A percentile compares a stretch with the other conserved stretches of the same genome.
These are phyloP conservation scores for Penicillium freii DNA, from an alignment of 2,329 filamentous ascomycete genomes.

Conservation along the genomic window DNA sequence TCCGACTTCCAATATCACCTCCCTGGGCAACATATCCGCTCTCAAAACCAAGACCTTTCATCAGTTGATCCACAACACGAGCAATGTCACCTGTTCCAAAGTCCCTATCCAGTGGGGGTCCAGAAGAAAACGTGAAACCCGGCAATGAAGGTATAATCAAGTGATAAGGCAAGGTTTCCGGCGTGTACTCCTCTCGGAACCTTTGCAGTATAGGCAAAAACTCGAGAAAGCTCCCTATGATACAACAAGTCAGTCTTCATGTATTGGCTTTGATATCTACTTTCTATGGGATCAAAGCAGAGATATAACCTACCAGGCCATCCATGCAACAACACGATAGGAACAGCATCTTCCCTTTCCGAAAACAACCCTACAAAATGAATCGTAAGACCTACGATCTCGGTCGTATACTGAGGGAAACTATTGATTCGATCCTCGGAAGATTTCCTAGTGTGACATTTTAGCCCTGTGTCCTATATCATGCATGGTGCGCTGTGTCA, in stretches of 20 bases:
- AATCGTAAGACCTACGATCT: conserved; percentile 44
- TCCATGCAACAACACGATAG: conserved; percentile 46
- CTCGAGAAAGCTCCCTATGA: conserved; percentile 33
- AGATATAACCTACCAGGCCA: conserved; percentile 30
- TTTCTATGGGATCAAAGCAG: background rate
- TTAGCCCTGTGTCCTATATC: conserved; percentile 3
- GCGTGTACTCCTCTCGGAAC: conserved; percentile 28
- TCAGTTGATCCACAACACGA: conserved; percentile 29
- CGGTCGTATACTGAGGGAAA: conserved; percentile 51
- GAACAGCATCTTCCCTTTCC: conserved; percentile 46
- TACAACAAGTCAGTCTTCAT: background rate
- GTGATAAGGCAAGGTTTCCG: conserved; percentile 30
- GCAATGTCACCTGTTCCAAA: conserved; percentile 27
- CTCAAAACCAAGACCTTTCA: conserved; percentile 31
- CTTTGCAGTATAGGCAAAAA: conserved; percentile 33
- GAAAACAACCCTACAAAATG: conserved; percentile 54
- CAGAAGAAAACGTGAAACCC: conserved; percentile 32
- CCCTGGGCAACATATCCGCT: conserved; percentile 34
- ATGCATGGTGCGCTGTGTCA: conserved; percentile 21
- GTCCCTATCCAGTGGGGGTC: conserved; percentile 29
- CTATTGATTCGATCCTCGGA: conserved; percentile 48
- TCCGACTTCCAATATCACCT: conserved; percentile 32
- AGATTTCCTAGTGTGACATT: conserved; percentile 26
- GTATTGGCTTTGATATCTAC: background rate
- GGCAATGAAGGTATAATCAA: conserved; percentile 35